phyloP scores from a whole-genome alignment of 371 early-diverging fungal species.

The Mortierella sp. region DNA sequence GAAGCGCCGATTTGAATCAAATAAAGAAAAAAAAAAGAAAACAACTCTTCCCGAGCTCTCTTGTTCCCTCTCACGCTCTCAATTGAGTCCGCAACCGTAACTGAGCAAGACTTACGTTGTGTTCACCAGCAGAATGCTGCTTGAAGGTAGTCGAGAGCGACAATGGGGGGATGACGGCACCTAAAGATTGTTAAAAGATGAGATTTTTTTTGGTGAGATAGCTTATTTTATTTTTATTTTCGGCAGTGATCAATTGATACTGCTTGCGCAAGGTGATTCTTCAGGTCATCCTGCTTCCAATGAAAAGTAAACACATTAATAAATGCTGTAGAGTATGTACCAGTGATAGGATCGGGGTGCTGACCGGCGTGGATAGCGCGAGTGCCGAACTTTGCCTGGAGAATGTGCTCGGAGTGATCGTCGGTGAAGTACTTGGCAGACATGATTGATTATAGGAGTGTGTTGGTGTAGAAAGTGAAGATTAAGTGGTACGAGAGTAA shows the following conservation, averaged over 20 bases:
- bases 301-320: neutral
- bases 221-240: neutral
- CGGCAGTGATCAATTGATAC: neutral
- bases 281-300: neutral
- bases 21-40: neutral
- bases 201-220: neutral
- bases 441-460: constrained; percentile 17
- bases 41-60: neutral
- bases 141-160: constrained; percentile 96
- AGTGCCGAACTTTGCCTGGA: constrained; percentile 78
- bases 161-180: constrained; percentile 96
- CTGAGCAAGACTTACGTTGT: constrained; percentile 70
- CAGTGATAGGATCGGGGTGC: constrained; percentile 87
- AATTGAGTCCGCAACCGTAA: neutral
- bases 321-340: constrained; percentile 42
- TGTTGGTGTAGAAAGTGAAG: neutral
- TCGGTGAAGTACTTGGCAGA: constrained; percentile 47
- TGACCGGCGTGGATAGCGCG: constrained; percentile 95
- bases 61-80: neutral
- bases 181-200: constrained; percentile 18
- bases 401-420: constrained; percentile 52
- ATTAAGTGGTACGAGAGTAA: neutral
- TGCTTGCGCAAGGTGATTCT: neutral
- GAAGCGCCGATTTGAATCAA: constrained; percentile 4
- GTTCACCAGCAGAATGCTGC: constrained; percentile 92